Base-by-base conservation (phyloP, 1,139 yeast genomes). In the Yamadazyma blattariae region DNA sequence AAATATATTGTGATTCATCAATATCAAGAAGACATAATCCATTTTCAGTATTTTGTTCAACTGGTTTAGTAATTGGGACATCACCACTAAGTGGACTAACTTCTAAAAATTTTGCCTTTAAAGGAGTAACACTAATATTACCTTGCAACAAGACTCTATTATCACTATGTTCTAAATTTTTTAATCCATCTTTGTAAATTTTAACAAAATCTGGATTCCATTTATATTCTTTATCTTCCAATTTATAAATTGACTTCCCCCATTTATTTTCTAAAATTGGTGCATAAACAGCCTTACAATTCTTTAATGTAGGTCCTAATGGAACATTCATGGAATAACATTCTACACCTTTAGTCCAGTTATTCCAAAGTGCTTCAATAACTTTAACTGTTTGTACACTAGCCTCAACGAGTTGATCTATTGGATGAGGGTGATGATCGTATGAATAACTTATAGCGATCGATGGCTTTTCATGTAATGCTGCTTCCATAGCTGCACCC, bases 401-500 rank as follows among this genome's bases (percentile, higher is more conserved):
- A 2, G 96, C 97, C 48, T 77, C 79, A 25, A 65, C 64, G 40
- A 89, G 64, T 13, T 77, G 67, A 6, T 60, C 59, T 25, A 68
- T 72, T 34, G 78, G 71, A 41, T 83, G 87, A 25, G 69, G 59
- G 36, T 74, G 64, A 30, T 67, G 61, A 38, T 73, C 74, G 54
- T 82, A 90, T 7, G 95, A 92, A 68, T 79, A 92, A 27, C 95
- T 85, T 30, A 92, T 53, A 2, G 96, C 97, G 42, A 92, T 71
- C 3, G 96, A 67, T 48, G 72, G 80, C 25, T 74, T 74, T 1
- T 89, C 90, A 41, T 87, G 82, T 29, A 92, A 77, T 2, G 85
- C 87, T 1, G 92, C 95, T 60, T 92, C 98, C 89, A 90, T 79
- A 1, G 97, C 95, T 1, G 96, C 97, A 18, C 98, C 98, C 19